Conservation (phyloP, 2,329 filamentous ascomycete genomes). For the Colletotrichum liaoningense region DNA sequence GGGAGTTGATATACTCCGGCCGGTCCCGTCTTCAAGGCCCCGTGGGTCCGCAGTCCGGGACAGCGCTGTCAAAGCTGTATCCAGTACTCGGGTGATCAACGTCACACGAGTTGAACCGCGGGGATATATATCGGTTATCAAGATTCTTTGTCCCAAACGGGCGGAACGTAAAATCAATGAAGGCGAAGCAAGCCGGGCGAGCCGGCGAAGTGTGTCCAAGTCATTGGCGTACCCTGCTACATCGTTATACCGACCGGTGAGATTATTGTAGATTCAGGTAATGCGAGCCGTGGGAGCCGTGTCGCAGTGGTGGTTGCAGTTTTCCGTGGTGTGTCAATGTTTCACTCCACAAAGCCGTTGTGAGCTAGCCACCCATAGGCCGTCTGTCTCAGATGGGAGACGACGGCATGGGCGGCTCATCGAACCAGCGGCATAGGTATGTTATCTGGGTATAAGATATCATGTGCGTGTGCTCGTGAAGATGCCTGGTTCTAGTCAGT, state of each 20-base stretch:
- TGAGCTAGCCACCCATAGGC: slow-evolving; percentile 13
- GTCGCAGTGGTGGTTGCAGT: slow-evolving; percentile 1
- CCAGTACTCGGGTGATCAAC: neutral
- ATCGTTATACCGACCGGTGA: neutral
- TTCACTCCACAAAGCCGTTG: slow-evolving; percentile 23
- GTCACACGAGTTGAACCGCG: slow-evolving; percentile 1
- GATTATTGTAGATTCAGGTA: neutral
- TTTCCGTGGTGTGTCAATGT: slow-evolving; percentile 8
- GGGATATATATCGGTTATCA: neutral
- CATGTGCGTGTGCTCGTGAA: neutral
- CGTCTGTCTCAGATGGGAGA: slow-evolving; percentile 26
- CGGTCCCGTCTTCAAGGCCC: neutral
- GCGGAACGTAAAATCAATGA: neutral
- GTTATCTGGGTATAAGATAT: neutral
- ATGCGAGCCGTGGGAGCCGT: slow-evolving; percentile 2
- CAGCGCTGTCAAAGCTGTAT: neutral
- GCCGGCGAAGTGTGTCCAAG: neutral
- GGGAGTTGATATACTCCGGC: neutral
- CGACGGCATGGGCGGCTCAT: slow-evolving; percentile 15
- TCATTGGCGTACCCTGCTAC: neutral
- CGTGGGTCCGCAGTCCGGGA: neutral
- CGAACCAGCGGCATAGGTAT: neutral
- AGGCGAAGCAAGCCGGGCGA: neutral
- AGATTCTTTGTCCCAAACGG: neutral
- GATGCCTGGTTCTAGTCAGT: neutral